Base-by-base conservation (phyloP, 371 early-diverging fungal species). In the Rhizomucor pusillus region DNA sequence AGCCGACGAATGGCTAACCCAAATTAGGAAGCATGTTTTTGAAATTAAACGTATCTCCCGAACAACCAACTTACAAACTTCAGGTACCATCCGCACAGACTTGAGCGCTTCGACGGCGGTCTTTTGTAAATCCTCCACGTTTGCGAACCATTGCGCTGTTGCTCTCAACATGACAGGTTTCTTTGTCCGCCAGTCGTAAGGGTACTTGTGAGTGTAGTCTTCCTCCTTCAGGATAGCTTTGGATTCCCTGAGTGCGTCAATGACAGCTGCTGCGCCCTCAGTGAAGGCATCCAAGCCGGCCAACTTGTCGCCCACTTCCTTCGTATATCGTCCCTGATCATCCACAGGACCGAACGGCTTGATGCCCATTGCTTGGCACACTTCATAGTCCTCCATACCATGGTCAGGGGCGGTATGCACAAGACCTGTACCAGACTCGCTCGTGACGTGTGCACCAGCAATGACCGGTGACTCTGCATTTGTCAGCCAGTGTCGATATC, bases 371-470 rank as follows among this genome's bases (percentile, higher is more conserved):
- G 65, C 56, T 36, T 80, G 59, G 43, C 94, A 90, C 0, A 75
- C 73, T 57, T 90, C 89, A 67, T 93, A 95, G 77, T 98, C 98
- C 18, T 95, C 94, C 77, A 90, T 88, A 47, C 98, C 98, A 65
- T 97, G 97, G 2, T 91, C 96, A 7, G 97, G 97, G 2, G 98
- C 95, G 36, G 89, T 88, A 62, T 98, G 98, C 2, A 98, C 97
- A 19, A 98, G 63, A 9, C 92, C 93, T 4, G 95, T 94, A 43
- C 97, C 97, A 1, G 90, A 87, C 4, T 85, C 87, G 0, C 83
- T 82, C 9, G 89, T 84, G 16, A 98, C 94, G 77, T 92, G 89
- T 22, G 79, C 74, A 1, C 88, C 95, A 1, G 65, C 66, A 48
- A 90, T 69, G 10, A 95, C 71, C 14, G 77, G 80, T 11, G 65